These are phyloP conservation scores for Filosporella fistucella DNA, from an alignment of 495 filamentous ascomycete genomes.

Conservation along the genomic window DNA sequence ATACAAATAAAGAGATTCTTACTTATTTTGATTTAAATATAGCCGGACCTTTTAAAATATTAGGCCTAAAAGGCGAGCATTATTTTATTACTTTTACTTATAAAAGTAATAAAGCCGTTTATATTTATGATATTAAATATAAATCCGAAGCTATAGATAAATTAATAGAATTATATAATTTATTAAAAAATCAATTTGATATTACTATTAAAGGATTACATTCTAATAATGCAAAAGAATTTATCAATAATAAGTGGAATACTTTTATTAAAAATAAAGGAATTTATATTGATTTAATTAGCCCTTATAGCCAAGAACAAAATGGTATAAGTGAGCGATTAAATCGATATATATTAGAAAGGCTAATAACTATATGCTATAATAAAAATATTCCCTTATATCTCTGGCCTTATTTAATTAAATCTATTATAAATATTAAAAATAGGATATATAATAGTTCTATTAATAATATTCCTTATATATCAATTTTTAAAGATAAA, in stretches of 20 bases:
- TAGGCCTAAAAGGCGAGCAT: conserved; percentile 3
- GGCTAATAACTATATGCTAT: background rate
- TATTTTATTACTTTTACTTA: conserved; percentile 8
- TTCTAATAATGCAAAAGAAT: conserved; percentile 7
- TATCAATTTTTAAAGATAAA: background rate
- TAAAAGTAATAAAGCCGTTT: conserved; percentile 2
- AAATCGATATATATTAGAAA: conserved; percentile 9
- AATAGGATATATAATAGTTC: conserved; percentile 11
- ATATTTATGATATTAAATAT: conserved; percentile 7
- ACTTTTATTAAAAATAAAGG: conserved; percentile 3
- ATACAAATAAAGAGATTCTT: background rate
- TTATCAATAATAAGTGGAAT: conserved; percentile 5
- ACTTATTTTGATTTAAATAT: conserved; percentile 6
- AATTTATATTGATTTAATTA: background rate
- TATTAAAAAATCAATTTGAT: conserved; percentile 9
- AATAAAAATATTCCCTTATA: conserved; percentile 8
- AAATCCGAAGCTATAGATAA: background rate
- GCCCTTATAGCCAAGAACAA: background rate
- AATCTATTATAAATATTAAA: conserved; percentile 8
- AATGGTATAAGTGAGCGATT: conserved; percentile 7
- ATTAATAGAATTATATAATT: background rate
- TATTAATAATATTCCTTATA: conserved; percentile 9
- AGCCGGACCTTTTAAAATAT: conserved; percentile 3
- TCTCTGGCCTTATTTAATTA: conserved; percentile 9
- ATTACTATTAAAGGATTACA: conserved; percentile 2